phyloP scores from a whole-genome alignment of 73 alveolate genomes.

The Paraurostyla sp. region DNA sequence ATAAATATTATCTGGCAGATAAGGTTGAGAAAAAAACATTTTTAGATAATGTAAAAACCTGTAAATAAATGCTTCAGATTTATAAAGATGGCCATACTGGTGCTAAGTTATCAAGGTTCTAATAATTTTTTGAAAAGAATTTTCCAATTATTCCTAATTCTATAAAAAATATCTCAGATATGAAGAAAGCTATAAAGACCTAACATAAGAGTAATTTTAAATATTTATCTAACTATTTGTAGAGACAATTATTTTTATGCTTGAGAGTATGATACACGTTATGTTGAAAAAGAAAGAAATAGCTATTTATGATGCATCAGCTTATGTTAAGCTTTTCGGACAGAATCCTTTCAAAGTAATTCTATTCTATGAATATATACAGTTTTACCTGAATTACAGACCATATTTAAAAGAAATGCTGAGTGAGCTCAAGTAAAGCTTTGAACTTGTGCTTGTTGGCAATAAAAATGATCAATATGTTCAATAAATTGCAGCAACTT shows the following conservation, averaged over 20 bases:
- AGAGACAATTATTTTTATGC: slow-evolving; percentile 45
- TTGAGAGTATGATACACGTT: slow-evolving; percentile 11
- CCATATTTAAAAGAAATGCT: slow-evolving; percentile 61
- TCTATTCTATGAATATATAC: background rate
- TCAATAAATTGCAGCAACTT: slow-evolving; percentile 11
- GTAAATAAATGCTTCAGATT: too few species aligned
- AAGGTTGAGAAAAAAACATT: background rate
- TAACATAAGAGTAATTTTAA: background rate
- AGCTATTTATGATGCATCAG: slow-evolving; percentile 51
- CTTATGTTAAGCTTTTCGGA: slow-evolving; percentile 54
- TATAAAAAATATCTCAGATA: too few species aligned
- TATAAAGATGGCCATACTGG: too few species aligned
- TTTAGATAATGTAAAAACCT: background rate
- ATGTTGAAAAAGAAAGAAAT: slow-evolving; percentile 15
- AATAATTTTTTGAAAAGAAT: too few species aligned
- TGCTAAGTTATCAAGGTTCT: too few species aligned
- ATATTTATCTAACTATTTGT: background rate
- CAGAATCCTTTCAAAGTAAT: slow-evolving; percentile 7
- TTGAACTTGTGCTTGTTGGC: slow-evolving; percentile 33
- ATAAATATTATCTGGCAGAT: background rate
- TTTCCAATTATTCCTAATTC: too few species aligned
- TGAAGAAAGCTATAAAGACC: slow-evolving; percentile 19
- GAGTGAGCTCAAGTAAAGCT: slow-evolving; percentile 8
- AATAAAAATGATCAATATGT: background rate
- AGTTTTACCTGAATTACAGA: slow-evolving; percentile 40